phyloP scores from a whole-genome alignment of 2,329 filamentous ascomycete species.

The Aspergillus udagawae region DNA sequence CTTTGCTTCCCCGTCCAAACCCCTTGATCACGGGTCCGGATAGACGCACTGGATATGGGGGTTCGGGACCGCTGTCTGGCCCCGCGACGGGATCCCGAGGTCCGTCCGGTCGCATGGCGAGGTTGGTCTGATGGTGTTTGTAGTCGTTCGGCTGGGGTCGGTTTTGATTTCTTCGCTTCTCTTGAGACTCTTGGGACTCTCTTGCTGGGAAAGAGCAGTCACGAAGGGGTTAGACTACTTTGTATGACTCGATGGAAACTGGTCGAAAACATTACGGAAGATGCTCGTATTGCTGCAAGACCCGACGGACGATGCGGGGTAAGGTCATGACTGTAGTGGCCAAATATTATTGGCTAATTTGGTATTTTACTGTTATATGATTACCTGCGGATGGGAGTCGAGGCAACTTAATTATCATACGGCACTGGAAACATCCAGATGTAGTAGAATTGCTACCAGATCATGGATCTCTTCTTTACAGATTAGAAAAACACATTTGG shows the following conservation, averaged over 20 bases:
- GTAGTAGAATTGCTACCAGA: too few species aligned
- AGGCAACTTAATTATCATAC: too few species aligned
- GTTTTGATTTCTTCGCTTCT: not conserved
- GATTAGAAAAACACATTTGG: too few species aligned
- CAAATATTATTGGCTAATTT: not conserved
- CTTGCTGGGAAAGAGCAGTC: not conserved
- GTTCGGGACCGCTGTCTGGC: conserved; percentile 64
- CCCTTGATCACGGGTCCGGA: conserved; percentile 86
- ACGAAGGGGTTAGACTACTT: not conserved
- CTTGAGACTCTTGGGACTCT: not conserved
- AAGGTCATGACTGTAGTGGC: not conserved
- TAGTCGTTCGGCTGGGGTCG: not conserved
- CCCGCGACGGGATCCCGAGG: conserved; percentile 70
- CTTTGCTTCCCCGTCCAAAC: conserved; percentile 89
- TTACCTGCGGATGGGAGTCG: too few species aligned
- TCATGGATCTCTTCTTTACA: too few species aligned
- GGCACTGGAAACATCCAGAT: too few species aligned
- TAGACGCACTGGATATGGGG: conserved; percentile 79
- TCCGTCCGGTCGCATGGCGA: conserved; percentile 44
- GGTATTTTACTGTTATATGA: not conserved
- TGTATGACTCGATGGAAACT: not conserved
- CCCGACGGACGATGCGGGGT: not conserved
- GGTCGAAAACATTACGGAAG: not conserved
- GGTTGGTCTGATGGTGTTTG: not conserved
- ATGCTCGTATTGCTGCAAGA: not conserved